These are phyloP conservation scores for Limtongozyma cylindracea DNA, from an alignment of 805 yeast species.

Conservation along the genomic window DNA sequence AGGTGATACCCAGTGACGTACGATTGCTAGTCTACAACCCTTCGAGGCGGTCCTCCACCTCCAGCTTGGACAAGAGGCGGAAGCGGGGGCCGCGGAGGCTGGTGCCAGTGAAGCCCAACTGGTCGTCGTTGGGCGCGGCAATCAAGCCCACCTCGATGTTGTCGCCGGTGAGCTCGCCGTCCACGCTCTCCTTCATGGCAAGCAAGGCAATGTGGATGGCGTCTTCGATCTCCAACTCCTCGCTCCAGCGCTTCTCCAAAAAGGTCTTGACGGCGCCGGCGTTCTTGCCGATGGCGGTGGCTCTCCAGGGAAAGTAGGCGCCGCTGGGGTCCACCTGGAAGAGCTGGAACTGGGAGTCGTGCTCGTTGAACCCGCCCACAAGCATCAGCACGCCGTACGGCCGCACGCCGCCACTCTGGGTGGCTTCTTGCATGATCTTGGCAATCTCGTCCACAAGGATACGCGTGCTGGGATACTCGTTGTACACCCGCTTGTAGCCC, in stretches of 20 bases:
- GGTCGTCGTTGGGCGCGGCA: conserved; percentile 57
- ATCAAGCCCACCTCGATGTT: conserved; percentile 82
- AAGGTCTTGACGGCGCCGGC: conserved; percentile 93
- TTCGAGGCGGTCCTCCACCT: conserved; percentile 86
- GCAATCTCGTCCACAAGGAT: conserved; percentile 89
- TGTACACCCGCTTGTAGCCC: conserved; percentile 75
- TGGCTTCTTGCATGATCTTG: conserved; percentile 93
- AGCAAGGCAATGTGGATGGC: conserved; percentile 90
- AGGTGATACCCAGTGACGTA: no score
- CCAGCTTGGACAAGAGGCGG: conserved; percentile 65
- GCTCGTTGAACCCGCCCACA: conserved; percentile 84
- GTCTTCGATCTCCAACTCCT: conserved; percentile 89
- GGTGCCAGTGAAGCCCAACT: conserved; percentile 74
- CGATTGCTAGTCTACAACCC: conserved; percentile 24
- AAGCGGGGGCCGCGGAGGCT: conserved; percentile 73
- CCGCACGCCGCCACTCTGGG: conserved; percentile 95
- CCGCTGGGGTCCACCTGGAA: conserved; percentile 98
- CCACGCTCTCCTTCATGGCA: conserved; percentile 88
- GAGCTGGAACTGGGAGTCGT: conserved; percentile 38
- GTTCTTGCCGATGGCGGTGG: conserved; percentile 96
- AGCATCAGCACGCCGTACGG: conserved; percentile 94
- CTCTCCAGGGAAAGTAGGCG: conserved; percentile 97
- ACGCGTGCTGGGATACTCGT: conserved; percentile 93
- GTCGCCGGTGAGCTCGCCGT: conserved; percentile 94
- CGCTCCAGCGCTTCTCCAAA: conserved; percentile 94